Percentiles rank a stretch among this genome's conserved stretches.
Evolutionary conservation across 441 rosid genomes (phyloP).

Genomic region (Pelargonium citronellum): DNA sequence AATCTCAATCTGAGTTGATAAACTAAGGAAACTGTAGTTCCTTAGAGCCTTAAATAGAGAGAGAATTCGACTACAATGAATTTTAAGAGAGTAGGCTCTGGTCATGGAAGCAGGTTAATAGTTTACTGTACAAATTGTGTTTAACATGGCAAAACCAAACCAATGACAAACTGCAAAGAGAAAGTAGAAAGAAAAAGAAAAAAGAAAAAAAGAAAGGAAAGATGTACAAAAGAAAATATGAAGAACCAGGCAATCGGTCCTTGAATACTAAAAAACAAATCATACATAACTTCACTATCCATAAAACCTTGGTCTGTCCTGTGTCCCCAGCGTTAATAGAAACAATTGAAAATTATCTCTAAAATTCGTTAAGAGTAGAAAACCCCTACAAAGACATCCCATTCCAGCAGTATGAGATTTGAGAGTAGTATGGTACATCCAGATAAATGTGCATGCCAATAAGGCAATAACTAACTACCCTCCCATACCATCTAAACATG

Average conservation of each 20-base stretch:
- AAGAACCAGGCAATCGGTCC: neutral
- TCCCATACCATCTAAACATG: too few species aligned
- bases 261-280: neutral
- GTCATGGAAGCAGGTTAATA: neutral
- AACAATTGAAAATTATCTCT: neutral
- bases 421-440: neutral
- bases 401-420: neutral
- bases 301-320: neutral
- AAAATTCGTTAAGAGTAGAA: neutral
- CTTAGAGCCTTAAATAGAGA: too few species aligned
- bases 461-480: neutral
- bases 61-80: neutral
- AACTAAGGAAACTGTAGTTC: too few species aligned
- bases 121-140: neutral
- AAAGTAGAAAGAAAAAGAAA: too few species aligned
- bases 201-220: too few species aligned
- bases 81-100: neutral
- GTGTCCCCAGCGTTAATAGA: neutral
- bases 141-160: neutral
- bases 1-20: too few species aligned
- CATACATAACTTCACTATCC: constrained; percentile 1
- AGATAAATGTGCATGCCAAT: neutral
- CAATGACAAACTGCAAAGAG: neutral
- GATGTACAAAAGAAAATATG: neutral
- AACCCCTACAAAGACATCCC: neutral